These are phyloP conservation scores for Coccomyxa sp. DNA, from an alignment of 139 green algal species.

Conservation along the genomic window DNA sequence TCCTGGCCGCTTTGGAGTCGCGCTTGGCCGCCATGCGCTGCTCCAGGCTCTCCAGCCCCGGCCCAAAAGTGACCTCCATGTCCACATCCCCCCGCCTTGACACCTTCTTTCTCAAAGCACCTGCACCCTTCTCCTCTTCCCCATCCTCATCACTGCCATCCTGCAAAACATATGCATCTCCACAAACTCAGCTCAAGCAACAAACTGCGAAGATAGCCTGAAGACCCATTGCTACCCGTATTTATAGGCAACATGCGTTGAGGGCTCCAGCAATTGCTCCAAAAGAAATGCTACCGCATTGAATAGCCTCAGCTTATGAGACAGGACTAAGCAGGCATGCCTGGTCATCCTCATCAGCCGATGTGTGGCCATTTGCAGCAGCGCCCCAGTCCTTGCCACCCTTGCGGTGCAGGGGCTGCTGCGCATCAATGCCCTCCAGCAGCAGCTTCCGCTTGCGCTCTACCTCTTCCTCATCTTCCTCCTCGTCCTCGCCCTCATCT, in stretches of 20 bases:
- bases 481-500: slow-evolving; percentile 20
- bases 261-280: no score
- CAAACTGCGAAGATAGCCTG: neutral
- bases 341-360: neutral
- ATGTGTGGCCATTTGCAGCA: neutral
- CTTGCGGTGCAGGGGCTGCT: slow-evolving; percentile 33
- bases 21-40: slow-evolving; percentile 63
- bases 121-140: neutral
- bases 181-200: neutral
- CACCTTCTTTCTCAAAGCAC: neutral
- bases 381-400: slow-evolving; percentile 58
- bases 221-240: neutral
- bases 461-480: slow-evolving; percentile 27
- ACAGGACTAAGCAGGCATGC: neutral
- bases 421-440: slow-evolving; percentile 20
- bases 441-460: slow-evolving; percentile 48
- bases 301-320: neutral
- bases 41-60: slow-evolving; percentile 74
- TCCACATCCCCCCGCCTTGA: slow-evolving; percentile 34
- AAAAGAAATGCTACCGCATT: no score
- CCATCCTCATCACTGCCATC: neutral
- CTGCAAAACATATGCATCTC: neutral
- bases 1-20: slow-evolving; percentile 53
- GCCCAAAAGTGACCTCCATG: slow-evolving; percentile 67
- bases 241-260: no score